Evolutionary conservation across 2,329 filamentous ascomycete species (phyloP).

Genomic region (Dactylellina sp.): DNA sequence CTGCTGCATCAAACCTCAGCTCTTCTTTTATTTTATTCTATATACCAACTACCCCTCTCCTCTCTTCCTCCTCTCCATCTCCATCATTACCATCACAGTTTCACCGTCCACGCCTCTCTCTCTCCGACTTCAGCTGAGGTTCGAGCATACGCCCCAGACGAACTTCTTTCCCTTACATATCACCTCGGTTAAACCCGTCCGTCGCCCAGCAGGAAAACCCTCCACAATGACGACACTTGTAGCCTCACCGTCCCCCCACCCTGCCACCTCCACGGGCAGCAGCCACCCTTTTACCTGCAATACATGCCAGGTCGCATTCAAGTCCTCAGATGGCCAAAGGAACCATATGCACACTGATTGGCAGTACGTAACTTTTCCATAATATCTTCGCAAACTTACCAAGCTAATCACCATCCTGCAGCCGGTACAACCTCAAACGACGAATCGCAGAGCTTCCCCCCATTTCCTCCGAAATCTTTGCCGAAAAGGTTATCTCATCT

Average conservation of each 20-base stretch:
- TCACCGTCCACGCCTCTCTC: no score
- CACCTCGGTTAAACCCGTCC: conserved; percentile 3
- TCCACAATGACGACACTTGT: conserved; percentile 51
- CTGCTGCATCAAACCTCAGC: background rate
- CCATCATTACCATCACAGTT: conserved; percentile 16
- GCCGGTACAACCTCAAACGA: conserved; percentile 95
- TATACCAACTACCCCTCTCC: conserved; percentile 4
- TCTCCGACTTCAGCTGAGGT: background rate
- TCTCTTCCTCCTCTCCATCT: conserved; percentile 2
- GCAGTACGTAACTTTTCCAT: conserved; percentile 75
- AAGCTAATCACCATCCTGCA: conserved; percentile 62
- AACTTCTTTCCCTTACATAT: no score
- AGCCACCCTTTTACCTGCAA: conserved; percentile 96
- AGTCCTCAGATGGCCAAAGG: conserved; percentile 90
- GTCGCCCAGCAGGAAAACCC: background rate
- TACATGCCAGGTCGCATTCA: conserved; percentile 95
- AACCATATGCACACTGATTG: conserved; percentile 98
- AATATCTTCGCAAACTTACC: conserved; percentile 25
- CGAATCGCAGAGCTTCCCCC: conserved; percentile 90
- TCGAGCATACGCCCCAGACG: background rate
- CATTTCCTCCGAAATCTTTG: conserved; percentile 90
- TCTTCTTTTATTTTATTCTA: background rate
- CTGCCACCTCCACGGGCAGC: conserved; percentile 12
- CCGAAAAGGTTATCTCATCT: conserved; percentile 92
- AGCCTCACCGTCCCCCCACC: conserved; percentile 44